Conservation (phyloP, 2,329 filamentous ascomycete species). For the Paraconiothyrium sp. region DNA sequence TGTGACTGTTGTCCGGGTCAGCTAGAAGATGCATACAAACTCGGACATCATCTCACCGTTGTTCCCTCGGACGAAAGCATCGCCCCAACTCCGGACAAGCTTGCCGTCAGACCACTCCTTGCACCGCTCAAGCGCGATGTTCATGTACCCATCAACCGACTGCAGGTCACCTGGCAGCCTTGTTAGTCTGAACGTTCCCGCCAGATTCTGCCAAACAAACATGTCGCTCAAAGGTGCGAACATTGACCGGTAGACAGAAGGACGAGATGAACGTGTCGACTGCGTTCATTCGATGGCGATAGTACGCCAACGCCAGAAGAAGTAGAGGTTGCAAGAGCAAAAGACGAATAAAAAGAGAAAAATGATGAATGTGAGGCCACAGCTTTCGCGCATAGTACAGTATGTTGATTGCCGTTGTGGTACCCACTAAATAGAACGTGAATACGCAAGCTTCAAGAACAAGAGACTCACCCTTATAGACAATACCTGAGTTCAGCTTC, state of each 20-base stretch:
- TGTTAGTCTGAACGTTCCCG: constrained; percentile 14
- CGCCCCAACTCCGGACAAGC: constrained; percentile 84
- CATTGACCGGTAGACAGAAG: no score
- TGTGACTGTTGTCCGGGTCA: constrained; percentile 3
- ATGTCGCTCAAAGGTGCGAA: not conserved
- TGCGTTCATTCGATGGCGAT: no score
- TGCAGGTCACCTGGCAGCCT: constrained; percentile 81
- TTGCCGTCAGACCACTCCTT: constrained; percentile 89
- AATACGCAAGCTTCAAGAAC: not conserved
- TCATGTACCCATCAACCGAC: constrained; percentile 99
- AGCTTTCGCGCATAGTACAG: no score
- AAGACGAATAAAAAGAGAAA: no score
- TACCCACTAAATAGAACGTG: no score
- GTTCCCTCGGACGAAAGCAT: constrained; percentile 95
- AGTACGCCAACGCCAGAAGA: no score
- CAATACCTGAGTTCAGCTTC: constrained; percentile 97
- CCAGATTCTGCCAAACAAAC: not conserved
- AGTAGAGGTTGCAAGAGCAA: no score
- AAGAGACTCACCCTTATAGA: constrained; percentile 81
- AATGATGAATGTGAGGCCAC: no score
- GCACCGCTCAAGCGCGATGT: constrained; percentile 96
- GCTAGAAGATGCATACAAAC: not conserved
- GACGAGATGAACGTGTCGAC: no score
- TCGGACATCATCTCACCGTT: constrained; percentile 70
- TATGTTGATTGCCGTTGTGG: not conserved